Percentiles rank a stretch among this genome's conserved stretches.
Conservation (phyloP, 1,139 yeast genomes). For the Geotrichum phurueaensis region DNA sequence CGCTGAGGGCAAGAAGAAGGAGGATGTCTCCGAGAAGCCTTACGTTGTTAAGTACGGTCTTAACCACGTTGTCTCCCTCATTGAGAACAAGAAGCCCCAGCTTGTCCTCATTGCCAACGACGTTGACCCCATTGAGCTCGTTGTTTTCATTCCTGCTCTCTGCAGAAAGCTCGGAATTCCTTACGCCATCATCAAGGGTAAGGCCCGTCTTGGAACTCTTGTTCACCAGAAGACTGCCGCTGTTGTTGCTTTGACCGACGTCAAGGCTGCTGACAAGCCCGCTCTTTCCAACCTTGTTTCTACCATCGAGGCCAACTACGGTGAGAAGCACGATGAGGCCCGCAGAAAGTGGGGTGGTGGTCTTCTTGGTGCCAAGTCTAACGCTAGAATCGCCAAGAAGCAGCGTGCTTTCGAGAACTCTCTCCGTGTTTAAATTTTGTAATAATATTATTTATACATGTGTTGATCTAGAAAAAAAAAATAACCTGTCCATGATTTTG, state of each 20-base stretch:
- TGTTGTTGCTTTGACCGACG: conserved; percentile 95
- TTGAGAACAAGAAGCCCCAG: conserved; percentile 98
- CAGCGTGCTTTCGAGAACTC: conserved; percentile 16
- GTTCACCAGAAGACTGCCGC: conserved; percentile 96
- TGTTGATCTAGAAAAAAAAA: neutral
- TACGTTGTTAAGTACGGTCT: conserved; percentile 94
- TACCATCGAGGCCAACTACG: conserved; percentile 86
- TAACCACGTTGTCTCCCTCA: conserved; percentile 93
- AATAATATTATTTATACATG: neutral
- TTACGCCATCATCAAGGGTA: conserved; percentile 96
- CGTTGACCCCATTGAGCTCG: conserved; percentile 97
- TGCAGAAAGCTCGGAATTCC: conserved; percentile 99
- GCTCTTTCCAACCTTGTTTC: conserved; percentile 88
- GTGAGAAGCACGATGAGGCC: conserved; percentile 86
- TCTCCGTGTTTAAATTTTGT: conserved; percentile 15
- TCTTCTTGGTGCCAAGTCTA: conserved; percentile 89
- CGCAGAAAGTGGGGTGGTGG: conserved; percentile 99
- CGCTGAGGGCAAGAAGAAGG: conserved; percentile 94
- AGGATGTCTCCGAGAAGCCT: conserved; percentile 94
- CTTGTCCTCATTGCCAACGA: conserved; percentile 96
- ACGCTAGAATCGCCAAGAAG: conserved; percentile 61
- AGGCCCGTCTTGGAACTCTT: conserved; percentile 96
- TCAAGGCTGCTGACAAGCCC: conserved; percentile 87
- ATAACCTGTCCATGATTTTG: neutral
- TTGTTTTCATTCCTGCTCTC: conserved; percentile 93